Evolutionary conservation across 129 eudicot genomes (phyloP).

Genomic region (Flaveria bidentis): DNA sequence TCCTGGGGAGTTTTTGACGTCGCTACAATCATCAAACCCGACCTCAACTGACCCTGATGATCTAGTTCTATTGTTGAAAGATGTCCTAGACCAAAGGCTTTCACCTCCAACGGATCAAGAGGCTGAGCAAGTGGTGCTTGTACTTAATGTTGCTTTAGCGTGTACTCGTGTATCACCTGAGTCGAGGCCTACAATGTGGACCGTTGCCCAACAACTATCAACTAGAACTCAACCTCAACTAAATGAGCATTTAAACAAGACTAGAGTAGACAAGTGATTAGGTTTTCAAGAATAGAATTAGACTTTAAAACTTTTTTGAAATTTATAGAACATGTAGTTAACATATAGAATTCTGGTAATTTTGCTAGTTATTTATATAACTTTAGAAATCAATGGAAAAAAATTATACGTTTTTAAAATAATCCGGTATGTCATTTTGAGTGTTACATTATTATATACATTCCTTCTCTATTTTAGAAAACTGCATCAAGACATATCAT

Average conservation of each 20-base stretch:
- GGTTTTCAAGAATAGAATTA: constrained; percentile 36
- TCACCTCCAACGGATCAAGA: constrained; percentile 52
- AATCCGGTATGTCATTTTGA: neutral
- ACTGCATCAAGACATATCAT: no score
- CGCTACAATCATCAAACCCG: constrained; percentile 39
- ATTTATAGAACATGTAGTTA: no score
- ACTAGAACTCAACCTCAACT: constrained; percentile 33
- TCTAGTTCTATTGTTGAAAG: constrained; percentile 45
- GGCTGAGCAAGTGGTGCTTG: constrained; percentile 53
- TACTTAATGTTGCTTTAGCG: constrained; percentile 57
- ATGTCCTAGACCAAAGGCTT: constrained; percentile 70
- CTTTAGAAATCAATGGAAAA: neutral
- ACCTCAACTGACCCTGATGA: constrained; percentile 21
- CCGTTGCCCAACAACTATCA: constrained; percentile 71
- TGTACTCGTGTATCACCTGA: constrained; percentile 62
- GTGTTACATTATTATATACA: no score
- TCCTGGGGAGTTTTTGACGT: constrained; percentile 71
- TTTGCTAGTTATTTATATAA: no score
- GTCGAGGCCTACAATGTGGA: constrained; percentile 77
- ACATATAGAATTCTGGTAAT: no score
- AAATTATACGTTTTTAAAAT: neutral
- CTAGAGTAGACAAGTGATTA: constrained; percentile 33
- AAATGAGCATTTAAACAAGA: constrained; percentile 37
- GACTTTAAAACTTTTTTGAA: no score
- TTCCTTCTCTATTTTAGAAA: no score